Conservation (phyloP, 2,329 filamentous ascomycete genomes). For the Hypoxylon sp. region DNA sequence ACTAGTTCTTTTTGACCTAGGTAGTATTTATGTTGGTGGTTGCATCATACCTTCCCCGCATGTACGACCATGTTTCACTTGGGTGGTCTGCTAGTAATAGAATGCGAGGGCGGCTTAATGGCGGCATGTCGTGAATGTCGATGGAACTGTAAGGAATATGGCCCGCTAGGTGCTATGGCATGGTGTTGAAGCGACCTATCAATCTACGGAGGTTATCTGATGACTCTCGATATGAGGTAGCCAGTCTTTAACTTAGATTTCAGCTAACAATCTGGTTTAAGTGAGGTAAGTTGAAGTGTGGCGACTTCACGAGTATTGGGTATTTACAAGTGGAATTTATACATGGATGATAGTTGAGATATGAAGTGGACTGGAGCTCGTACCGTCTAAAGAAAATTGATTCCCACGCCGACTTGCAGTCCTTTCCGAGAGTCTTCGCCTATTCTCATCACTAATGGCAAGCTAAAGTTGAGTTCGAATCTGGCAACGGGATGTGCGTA, state of each 20-base stretch:
- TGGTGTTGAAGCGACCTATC: too few relatives aligned
- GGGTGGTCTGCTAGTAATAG: not conserved
- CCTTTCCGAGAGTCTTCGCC: slow-evolving; percentile 93
- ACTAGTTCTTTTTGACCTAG: too few relatives aligned
- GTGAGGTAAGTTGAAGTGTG: not conserved
- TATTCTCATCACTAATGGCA: slow-evolving; percentile 83
- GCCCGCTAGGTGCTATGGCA: too few relatives aligned
- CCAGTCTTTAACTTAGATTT: not conserved
- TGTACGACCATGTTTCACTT: not conserved
- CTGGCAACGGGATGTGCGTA: slow-evolving; percentile 94
- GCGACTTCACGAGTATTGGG: not conserved
- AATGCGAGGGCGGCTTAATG: not conserved
- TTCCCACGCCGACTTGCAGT: slow-evolving; percentile 92
- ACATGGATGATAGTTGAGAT: slow-evolving; percentile 6
- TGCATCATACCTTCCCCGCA: not conserved
- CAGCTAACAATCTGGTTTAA: not conserved
- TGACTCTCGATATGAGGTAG: too few relatives aligned
- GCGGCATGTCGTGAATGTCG: not conserved
- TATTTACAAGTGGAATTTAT: slow-evolving; percentile 33
- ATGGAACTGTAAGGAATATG: too few relatives aligned
- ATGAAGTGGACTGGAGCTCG: not conserved
- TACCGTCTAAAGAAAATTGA: slow-evolving; percentile 83
- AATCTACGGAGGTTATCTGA: too few relatives aligned
- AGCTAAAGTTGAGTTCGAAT: slow-evolving; percentile 95
- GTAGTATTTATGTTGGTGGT: not conserved